Percentiles rank a stretch among this genome's conserved stretches.
Conservation (phyloP, 1,139 yeast genomes). For the Candida tropicalis region DNA sequence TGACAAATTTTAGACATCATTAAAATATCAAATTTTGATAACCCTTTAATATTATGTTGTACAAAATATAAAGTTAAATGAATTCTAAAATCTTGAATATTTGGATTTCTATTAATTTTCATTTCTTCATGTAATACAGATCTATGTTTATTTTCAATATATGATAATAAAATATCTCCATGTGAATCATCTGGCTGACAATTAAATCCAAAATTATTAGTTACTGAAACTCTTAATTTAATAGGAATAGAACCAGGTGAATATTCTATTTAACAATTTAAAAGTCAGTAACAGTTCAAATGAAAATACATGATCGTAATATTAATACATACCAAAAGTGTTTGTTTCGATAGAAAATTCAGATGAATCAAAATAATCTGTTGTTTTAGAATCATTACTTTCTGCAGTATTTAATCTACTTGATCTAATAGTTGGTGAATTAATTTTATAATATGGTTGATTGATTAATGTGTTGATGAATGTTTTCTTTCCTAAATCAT, state of each 20-base stretch:
- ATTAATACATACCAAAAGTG: constrained; percentile 20
- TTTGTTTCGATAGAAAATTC: constrained; percentile 12
- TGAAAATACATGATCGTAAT: constrained; percentile 1
- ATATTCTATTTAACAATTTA: too few species aligned
- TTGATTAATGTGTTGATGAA: constrained; percentile 36
- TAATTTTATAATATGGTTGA: constrained; percentile 16
- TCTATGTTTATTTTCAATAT: constrained; percentile 59
- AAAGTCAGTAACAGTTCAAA: neutral
- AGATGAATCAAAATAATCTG: constrained; percentile 1
- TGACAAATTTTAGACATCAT: constrained; percentile 52
- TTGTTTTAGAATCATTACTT: neutral
- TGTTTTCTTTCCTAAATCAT: constrained; percentile 36
- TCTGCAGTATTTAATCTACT: neutral
- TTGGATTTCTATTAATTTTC: constrained; percentile 58
- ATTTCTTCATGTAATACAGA: constrained; percentile 59
- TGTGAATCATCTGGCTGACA: constrained; percentile 25
- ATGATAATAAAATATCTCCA: constrained; percentile 18
- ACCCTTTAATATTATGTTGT: constrained; percentile 57
- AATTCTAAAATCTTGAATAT: constrained; percentile 57
- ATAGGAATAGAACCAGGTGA: constrained; percentile 24
- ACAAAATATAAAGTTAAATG: constrained; percentile 66
- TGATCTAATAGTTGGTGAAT: neutral
- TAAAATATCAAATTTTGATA: constrained; percentile 44
- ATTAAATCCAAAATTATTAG: constrained; percentile 33
- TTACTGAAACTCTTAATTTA: constrained; percentile 25